Conservation (phyloP, 2,329 filamentous ascomycete species). For the Hypomyces rosellus region DNA sequence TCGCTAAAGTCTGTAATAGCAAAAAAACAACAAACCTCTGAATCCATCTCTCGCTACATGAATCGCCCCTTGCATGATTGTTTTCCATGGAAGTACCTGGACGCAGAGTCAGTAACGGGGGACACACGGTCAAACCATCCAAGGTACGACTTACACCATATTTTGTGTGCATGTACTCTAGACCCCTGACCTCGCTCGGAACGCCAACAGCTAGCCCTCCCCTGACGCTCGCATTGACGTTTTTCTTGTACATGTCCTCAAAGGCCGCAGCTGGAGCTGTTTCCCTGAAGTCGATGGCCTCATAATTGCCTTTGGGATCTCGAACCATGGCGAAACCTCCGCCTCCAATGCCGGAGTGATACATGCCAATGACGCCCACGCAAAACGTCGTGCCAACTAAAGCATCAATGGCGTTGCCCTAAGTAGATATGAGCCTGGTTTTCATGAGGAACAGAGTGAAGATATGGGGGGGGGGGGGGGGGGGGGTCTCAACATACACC, state of each 20-base stretch:
- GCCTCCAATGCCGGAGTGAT: slow-evolving; percentile 78
- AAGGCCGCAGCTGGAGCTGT: slow-evolving; percentile 75
- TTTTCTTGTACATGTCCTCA: slow-evolving; percentile 77
- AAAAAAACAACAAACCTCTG: slow-evolving; percentile 23
- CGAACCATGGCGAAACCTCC: slow-evolving; percentile 87
- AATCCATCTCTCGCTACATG: slow-evolving; percentile 70
- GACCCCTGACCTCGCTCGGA: slow-evolving; percentile 69
- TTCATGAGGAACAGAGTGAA: not conserved
- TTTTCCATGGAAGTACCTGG: slow-evolving; percentile 58
- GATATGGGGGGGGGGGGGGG: not conserved
- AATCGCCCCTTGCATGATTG: slow-evolving; percentile 68
- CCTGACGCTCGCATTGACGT: slow-evolving; percentile 58
- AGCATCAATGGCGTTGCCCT: slow-evolving; percentile 73
- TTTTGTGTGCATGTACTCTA: slow-evolving; percentile 69
- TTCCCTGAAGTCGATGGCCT: slow-evolving; percentile 86
- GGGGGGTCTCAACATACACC: slow-evolving; percentile 36
- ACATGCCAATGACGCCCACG: slow-evolving; percentile 69
- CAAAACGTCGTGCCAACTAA: slow-evolving; percentile 69
- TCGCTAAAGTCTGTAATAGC: not conserved
- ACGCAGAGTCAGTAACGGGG: not conserved
- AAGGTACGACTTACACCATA: slow-evolving; percentile 47
- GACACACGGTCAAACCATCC: not conserved
- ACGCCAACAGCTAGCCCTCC: slow-evolving; percentile 69
- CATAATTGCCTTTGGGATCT: slow-evolving; percentile 65
- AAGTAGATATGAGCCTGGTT: not conserved